phyloP scores from a whole-genome alignment of 768 basidiomycete species.

The Strobilomyces dryophilus region DNA sequence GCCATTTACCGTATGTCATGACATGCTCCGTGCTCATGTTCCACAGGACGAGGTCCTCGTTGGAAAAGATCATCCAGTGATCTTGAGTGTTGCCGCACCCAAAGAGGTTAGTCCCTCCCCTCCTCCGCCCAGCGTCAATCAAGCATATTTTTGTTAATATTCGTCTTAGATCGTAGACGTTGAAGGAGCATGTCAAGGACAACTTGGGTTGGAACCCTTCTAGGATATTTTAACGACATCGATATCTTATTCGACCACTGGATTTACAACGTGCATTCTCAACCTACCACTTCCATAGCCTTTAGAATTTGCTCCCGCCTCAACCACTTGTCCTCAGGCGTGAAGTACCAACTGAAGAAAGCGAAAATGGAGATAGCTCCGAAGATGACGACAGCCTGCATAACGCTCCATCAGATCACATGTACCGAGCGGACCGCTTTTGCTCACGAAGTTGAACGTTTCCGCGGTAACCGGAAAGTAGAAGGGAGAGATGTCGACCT shows the following conservation, averaged over 20 bases:
- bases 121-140: neutral
- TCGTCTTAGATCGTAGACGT: constrained; percentile 59
- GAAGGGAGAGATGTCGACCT: constrained; percentile 87
- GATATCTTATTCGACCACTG: neutral
- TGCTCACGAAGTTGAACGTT: constrained; percentile 82
- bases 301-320: constrained; percentile 56
- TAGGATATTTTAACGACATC: constrained; percentile 20
- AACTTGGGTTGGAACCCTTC: constrained; percentile 57
- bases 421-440: neutral
- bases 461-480: constrained; percentile 73
- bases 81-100: constrained; percentile 71
- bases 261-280: neutral
- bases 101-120: constrained; percentile 60
- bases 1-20: neutral
- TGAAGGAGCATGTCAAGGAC: constrained; percentile 75
- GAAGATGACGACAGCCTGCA: constrained; percentile 73
- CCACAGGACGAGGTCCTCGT: constrained; percentile 70
- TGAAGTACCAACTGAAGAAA: constrained; percentile 71
- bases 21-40: constrained; percentile 7
- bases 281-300: constrained; percentile 36
- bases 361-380: constrained; percentile 76
- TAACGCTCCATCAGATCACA: constrained; percentile 7
- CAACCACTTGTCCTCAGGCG: constrained; percentile 78
- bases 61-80: constrained; percentile 52
- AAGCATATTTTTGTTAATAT: neutral